Percentiles rank a stretch among this genome's conserved stretches.
phyloP scores from a whole-genome alignment of 2,329 filamentous ascomycete species.

The Ascosphaera apis region DNA sequence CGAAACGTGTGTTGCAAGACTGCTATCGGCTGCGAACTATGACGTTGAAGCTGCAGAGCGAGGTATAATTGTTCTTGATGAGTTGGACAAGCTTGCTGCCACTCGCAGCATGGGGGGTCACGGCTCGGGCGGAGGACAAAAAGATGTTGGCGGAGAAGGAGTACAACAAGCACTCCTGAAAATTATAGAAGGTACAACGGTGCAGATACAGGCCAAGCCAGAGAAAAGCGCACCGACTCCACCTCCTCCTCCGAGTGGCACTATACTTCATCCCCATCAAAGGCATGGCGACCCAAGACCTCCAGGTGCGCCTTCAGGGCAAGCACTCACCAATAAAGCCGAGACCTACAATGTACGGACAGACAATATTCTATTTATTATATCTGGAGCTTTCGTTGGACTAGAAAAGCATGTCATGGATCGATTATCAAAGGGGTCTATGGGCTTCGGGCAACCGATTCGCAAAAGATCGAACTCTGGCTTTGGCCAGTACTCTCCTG shows the following conservation, averaged over 20 bases:
- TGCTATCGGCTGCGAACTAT: conserved; percentile 78
- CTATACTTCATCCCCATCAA: background rate
- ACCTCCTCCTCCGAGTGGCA: conserved; percentile 13
- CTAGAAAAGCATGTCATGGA: conserved; percentile 71
- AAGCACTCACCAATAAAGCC: conserved; percentile 19
- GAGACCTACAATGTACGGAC: conserved; percentile 59
- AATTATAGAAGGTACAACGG: conserved; percentile 83
- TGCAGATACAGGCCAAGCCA: conserved; percentile 70
- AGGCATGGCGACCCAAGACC: background rate
- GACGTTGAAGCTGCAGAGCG: conserved; percentile 64
- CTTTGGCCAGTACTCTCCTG: conserved; percentile 3
- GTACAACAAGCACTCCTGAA: conserved; percentile 91
- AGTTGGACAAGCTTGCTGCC: conserved; percentile 91
- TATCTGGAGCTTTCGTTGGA: conserved; percentile 84
- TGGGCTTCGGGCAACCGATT: conserved; percentile 77
- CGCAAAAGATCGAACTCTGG: conserved; percentile 24
- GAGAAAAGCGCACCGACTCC: conserved; percentile 20
- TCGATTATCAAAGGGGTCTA: conserved; percentile 63
- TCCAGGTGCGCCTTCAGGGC: conserved; percentile 6
- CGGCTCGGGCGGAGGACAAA: conserved; percentile 12
- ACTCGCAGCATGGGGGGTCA: conserved; percentile 51
- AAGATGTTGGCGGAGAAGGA: conserved; percentile 87
- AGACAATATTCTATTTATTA: conserved; percentile 92
- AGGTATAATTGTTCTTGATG: conserved; percentile 86
- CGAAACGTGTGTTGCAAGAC: conserved; percentile 78